Evolutionary conservation across 768 basidiomycete species (phyloP).

Genomic region (Termitomyces sp.): DNA sequence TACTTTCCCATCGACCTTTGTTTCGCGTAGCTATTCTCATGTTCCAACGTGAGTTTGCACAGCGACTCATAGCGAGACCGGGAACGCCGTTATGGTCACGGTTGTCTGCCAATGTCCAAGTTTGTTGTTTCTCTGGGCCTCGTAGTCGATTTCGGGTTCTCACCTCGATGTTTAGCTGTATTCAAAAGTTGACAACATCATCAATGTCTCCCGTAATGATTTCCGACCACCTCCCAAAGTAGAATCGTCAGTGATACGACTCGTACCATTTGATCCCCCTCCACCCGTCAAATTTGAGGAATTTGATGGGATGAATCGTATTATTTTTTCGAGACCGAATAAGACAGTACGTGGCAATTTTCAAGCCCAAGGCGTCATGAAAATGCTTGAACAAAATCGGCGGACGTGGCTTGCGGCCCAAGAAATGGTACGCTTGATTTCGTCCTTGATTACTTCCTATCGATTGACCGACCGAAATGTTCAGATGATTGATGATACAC

Average conservation of each 20-base stretch:
- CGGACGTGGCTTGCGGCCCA: constrained; percentile 87
- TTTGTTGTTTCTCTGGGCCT: constrained; percentile 8
- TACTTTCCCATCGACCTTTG: constrained; percentile 92
- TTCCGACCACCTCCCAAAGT: constrained; percentile 95
- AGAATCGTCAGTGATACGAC: constrained; percentile 86
- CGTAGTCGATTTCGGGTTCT: neutral
- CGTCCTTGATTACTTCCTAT: neutral
- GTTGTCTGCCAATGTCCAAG: constrained; percentile 91
- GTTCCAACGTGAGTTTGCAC: constrained; percentile 99
- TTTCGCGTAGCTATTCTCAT: constrained; percentile 95
- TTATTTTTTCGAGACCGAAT: constrained; percentile 85
- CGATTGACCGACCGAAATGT: neutral
- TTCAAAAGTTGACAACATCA: constrained; percentile 91
- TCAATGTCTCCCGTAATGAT: constrained; percentile 96
- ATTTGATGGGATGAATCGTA: constrained; percentile 91
- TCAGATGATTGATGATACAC: constrained; percentile 57
- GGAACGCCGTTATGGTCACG: constrained; percentile 88
- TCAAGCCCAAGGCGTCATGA: constrained; percentile 88
- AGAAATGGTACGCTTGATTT: constrained; percentile 39
- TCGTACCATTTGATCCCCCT: constrained; percentile 91
- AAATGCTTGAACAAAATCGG: constrained; percentile 92
- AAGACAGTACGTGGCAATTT: constrained; percentile 89
- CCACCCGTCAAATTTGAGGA: constrained; percentile 96
- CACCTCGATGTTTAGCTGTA: constrained; percentile 47
- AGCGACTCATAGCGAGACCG: constrained; percentile 84